phyloP scores from a whole-genome alignment of 108 stramenopile genomes.

The Mayamaea pseudoterrestris region DNA sequence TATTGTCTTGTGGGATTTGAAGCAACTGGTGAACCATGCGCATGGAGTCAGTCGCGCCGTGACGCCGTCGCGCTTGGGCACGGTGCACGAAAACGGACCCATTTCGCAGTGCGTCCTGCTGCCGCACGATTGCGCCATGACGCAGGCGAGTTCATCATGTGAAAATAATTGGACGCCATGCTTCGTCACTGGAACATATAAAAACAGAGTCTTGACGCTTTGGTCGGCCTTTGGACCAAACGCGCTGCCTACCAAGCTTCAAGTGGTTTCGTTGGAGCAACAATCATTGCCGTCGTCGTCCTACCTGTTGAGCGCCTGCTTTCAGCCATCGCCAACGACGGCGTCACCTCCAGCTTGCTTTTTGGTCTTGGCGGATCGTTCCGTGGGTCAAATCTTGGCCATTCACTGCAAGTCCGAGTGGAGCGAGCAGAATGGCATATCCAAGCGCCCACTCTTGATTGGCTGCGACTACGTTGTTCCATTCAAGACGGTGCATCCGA shows the following conservation, averaged over 20 bases:
- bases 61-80: not conserved
- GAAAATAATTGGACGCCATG: conserved; percentile 34
- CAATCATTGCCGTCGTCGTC: conserved; percentile 20
- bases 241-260: conserved; percentile 27
- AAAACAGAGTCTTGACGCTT: conserved; percentile 42
- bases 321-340: conserved; percentile 9
- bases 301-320: conserved; percentile 42
- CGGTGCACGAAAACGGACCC: conserved; percentile 1
- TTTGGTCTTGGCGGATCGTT: conserved; percentile 46
- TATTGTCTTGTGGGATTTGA: conserved; percentile 61
- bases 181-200: conserved; percentile 44
- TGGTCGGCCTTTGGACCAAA: conserved; percentile 48
- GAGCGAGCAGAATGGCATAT: conserved; percentile 2
- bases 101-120: conserved; percentile 34
- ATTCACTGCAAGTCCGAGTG: conserved; percentile 42
- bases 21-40: not conserved
- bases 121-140: conserved; percentile 48
- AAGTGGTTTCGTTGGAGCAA: conserved; percentile 28
- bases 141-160: not conserved
- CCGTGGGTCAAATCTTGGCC: conserved; percentile 33
- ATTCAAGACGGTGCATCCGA: conserved; percentile 48
- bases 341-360: conserved; percentile 44
- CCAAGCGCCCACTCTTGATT: conserved; percentile 14
- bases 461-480: conserved; percentile 67
- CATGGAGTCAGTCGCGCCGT: not conserved